Evolutionary conservation across 2,329 filamentous ascomycete genomes (phyloP).

Genomic region (Eutypa lata): DNA sequence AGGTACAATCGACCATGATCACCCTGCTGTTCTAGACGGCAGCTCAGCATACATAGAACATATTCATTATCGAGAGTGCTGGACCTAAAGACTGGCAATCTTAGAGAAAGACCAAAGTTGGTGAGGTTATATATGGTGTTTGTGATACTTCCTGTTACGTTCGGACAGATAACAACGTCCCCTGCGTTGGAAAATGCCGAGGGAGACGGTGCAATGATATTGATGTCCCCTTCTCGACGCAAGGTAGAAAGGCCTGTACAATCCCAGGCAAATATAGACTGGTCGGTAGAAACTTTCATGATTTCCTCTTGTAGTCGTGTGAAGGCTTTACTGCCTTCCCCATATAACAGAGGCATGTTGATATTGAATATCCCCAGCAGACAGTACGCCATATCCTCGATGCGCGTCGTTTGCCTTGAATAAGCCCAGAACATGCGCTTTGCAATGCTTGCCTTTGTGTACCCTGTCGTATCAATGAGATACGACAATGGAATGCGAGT

Average conservation of each 20-base stretch:
- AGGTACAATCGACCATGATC: neutral
- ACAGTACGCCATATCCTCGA: conserved; percentile 10
- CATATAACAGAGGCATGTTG: conserved; percentile 8
- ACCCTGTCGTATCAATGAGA: neutral
- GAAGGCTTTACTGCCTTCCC: conserved; percentile 9
- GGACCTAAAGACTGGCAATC: neutral
- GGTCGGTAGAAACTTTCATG: conserved; percentile 3
- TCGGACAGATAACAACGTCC: neutral
- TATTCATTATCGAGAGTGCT: neutral
- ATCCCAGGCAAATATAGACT: neutral
- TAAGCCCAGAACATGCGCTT: conserved; percentile 12
- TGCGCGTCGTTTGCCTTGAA: conserved; percentile 5
- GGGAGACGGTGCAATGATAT: neutral
- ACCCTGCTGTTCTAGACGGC: neutral
- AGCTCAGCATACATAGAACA: neutral
- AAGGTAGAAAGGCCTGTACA: neutral
- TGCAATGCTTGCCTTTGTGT: neutral
- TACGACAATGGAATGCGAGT: neutral
- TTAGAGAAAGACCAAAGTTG: neutral
- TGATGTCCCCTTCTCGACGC: neutral
- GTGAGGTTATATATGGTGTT: neutral
- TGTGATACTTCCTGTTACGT: neutral
- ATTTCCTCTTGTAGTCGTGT: conserved; percentile 12
- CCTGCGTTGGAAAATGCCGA: neutral
- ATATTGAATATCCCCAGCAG: conserved; percentile 10